Evolutionary conservation across 371 early-diverging fungal genomes (phyloP).

Genomic region (Encephalitozoon hellem): DNA sequence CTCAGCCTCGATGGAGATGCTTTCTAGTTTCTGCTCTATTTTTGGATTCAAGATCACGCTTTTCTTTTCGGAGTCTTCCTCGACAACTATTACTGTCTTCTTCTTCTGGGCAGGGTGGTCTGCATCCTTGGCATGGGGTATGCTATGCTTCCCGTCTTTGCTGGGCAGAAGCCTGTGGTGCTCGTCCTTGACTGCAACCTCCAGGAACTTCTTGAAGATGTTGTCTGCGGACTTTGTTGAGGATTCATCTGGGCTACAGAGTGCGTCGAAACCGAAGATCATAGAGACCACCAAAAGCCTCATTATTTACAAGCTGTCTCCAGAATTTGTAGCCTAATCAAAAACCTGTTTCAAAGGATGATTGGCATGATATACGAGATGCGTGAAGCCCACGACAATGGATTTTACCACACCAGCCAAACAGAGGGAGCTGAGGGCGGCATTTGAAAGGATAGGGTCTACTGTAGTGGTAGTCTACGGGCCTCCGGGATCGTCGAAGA

Average conservation of each 20-base stretch:
- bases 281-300: not conserved
- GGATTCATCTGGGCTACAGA: not conserved
- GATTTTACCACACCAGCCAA: not conserved
- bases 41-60: not conserved
- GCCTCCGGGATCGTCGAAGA: slow-evolving; percentile 21
- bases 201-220: not conserved
- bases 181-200: not conserved
- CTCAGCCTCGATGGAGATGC: not conserved
- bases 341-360: not conserved
- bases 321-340: not conserved
- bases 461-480: slow-evolving; percentile 5
- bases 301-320: not conserved
- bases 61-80: not conserved
- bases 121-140: not conserved
- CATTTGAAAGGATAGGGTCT: not conserved
- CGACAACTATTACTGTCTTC: not conserved
- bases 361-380: not conserved
- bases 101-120: not conserved
- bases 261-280: not conserved
- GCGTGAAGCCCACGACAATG: not conserved
- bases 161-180: not conserved
- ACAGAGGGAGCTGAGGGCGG: not conserved
- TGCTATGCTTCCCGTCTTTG: not conserved
- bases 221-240: not conserved
- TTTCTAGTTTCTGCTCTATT: not conserved